Evolutionary conservation across 2,329 filamentous ascomycete genomes (phyloP).

Genomic region (Arthrinium puccinioides): DNA sequence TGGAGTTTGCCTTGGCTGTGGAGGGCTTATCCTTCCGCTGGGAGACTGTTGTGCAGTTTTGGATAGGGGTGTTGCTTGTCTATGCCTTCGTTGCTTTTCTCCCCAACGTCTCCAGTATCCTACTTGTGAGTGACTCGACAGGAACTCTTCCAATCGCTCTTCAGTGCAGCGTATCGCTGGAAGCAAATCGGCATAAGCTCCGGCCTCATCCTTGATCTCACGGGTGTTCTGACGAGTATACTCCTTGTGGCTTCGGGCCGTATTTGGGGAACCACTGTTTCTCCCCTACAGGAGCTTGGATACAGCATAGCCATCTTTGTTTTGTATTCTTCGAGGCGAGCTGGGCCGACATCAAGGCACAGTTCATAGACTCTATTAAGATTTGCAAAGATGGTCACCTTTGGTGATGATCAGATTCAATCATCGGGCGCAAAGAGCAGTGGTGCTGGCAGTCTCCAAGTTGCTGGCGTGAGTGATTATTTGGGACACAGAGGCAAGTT

Average conservation of each 20-base stretch:
- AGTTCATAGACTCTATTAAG: no score
- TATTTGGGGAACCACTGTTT: slow-evolving; percentile 70
- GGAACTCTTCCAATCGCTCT: no score
- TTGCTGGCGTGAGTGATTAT: no score
- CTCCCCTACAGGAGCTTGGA: slow-evolving; percentile 65
- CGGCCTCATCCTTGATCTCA: slow-evolving; percentile 76
- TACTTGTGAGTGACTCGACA: slow-evolving; percentile 55
- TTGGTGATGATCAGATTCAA: no score
- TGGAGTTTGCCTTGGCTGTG: slow-evolving; percentile 26
- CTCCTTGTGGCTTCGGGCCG: slow-evolving; percentile 74
- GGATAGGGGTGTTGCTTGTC: slow-evolving; percentile 56
- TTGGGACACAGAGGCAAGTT: no score
- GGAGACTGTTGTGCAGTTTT: slow-evolving; percentile 63
- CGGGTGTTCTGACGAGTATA: slow-evolving; percentile 82
- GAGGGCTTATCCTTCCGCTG: slow-evolving; percentile 11
- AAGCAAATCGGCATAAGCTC: slow-evolving; percentile 85
- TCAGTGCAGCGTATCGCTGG: no score
- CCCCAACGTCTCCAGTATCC: slow-evolving; percentile 79
- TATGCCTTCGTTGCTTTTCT: slow-evolving; percentile 77
- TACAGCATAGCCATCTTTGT: slow-evolving; percentile 62
- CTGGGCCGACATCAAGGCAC: slow-evolving; percentile 8
- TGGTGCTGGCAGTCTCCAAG: no score
- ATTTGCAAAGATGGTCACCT: no score
- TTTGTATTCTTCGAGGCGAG: slow-evolving; percentile 40
- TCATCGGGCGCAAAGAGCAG: no score